Evolutionary conservation across 176 grass and related monocot genomes (phyloP), one percentile per base, ranked within the genome.

Genomic region (Oryza meridionalis): DNA sequence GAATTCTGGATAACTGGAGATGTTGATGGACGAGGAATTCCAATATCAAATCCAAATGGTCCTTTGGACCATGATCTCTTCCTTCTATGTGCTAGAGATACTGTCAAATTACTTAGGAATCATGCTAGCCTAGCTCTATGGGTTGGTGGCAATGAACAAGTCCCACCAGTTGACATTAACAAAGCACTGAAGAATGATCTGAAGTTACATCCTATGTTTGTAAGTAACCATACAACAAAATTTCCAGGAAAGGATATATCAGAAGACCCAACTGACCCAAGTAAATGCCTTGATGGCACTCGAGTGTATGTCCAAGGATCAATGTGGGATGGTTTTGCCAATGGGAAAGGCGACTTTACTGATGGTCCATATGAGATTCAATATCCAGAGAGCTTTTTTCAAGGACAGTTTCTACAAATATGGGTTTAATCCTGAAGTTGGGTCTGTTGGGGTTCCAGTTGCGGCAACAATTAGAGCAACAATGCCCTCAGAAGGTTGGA

Each of bases 1-100:
- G 93, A 98, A 67, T 98, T 98, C 82, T 98, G 96, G 93, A 98
- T 98, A 88, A 98, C 96, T 83, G 93, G 96, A 85, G 96, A 98
- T 83, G 85, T 90, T 8, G 96, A 98, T 85, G 96, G 96, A 9
- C 80, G 91, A 77, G 93, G 96, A 81, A 47, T 81, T 65, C 96
- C 96, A 13, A n/a, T 98, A 66, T 98, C 96, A 78, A 98, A 98
- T 65, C 87, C 77, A 47, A 10, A 89, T 69, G 93, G 93, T 59
- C 96, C 96, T 71, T 77, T 98, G 74, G 96, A 98, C 72, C 96
- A 98, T 90, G 88, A 90, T 71, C 88, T 98, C 67, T 98, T 98
- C 67, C 87, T 98, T 82, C 65, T 95, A 68, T 98, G 93, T 95
- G 96, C 96, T 64, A 93, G 83, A 80, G 96, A 98, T 84, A 98